Evolutionary conservation across 108 stramenopile species (phyloP).

Genomic region (Schizochytrium sp.): DNA sequence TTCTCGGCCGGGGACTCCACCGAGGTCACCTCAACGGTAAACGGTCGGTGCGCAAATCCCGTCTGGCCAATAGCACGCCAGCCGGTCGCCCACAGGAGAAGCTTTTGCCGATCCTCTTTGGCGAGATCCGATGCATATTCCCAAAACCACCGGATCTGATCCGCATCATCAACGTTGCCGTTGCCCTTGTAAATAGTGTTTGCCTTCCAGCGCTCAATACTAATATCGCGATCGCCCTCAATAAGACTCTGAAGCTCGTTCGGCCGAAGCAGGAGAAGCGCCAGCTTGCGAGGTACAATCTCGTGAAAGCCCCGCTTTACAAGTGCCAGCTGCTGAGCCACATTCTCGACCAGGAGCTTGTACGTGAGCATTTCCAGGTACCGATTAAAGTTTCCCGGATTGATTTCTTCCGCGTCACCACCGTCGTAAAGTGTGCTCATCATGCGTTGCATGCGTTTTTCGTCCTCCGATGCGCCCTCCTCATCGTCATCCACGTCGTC

Average conservation of each 20-base stretch:
- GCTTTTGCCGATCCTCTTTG: not conserved
- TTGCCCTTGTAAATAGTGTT: not conserved
- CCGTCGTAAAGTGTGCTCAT: not conserved
- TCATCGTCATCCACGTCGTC: not conserved
- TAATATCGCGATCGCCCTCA: not conserved
- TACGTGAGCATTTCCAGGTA: not conserved
- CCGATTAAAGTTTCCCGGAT: not conserved
- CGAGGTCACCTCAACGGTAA: not conserved
- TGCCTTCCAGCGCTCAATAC: not conserved
- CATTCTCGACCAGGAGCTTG: conserved; percentile 12
- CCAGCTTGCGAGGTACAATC: not conserved
- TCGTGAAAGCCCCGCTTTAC: conserved; percentile 12
- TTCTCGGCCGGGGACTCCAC: not conserved
- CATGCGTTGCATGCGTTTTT: not conserved
- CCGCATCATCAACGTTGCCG: not conserved
- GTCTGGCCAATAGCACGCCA: not conserved
- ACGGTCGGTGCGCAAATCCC: not conserved
- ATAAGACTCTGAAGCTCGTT: not conserved
- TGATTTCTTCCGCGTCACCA: not conserved
- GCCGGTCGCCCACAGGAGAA: not conserved
- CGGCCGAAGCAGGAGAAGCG: not conserved
- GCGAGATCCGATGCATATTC: not conserved
- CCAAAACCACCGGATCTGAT: not conserved
- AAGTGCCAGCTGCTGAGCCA: not conserved
- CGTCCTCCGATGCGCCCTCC: not conserved